Base-by-base conservation (phyloP, 108 stramenopile species). In the Cyclostephanos tholiformis region DNA sequence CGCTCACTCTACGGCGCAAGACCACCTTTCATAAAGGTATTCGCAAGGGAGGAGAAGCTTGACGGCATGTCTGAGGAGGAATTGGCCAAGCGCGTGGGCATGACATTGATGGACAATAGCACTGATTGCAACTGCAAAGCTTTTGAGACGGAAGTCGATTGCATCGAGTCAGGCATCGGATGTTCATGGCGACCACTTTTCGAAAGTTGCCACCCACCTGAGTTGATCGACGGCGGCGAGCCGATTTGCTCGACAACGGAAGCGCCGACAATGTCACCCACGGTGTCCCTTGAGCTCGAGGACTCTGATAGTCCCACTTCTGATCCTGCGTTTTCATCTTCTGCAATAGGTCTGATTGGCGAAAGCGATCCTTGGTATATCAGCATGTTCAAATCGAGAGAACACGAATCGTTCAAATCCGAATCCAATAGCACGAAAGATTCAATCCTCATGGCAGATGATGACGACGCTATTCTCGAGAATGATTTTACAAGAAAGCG, bases 21-120 rank as follows among this genome's bases (percentile, higher is more conserved):
- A 23, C 83, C 81, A 13, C 76, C 82, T 3, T 84, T 85, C 68
- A 60, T 87, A 68, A 87, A 87, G 71, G 51, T 84, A 20, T 87
- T 87, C 67, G 72, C 77, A 2, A 84, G 77, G 44, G 86, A 87
- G 71, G 86, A 87, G 48, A 81, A 82, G 36, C 58, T 84, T 9
- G 86, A 87, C 71, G 83, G 84, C n/a, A 75, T 87, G 83, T 82
- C 86, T 4, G 82, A 74, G 26, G 82, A 82, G 26, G 73, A 77
- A 53, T 29, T 61, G 57, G 71, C 76, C 20, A 75, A 74, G 67
- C 72, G 82, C 48, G 74, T 75, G 3, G 63, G 76, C 23, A 75
- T 80, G 58, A 67, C 79, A 53, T 50, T 67, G 48, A 0, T 57
- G 56, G 65, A 80, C 46, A 85, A 85, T 25, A 62, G 70, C n/a